These are phyloP conservation scores for Paramecium tetraurelia DNA, from an alignment of 73 alveolate species.

Conservation along the genomic window DNA sequence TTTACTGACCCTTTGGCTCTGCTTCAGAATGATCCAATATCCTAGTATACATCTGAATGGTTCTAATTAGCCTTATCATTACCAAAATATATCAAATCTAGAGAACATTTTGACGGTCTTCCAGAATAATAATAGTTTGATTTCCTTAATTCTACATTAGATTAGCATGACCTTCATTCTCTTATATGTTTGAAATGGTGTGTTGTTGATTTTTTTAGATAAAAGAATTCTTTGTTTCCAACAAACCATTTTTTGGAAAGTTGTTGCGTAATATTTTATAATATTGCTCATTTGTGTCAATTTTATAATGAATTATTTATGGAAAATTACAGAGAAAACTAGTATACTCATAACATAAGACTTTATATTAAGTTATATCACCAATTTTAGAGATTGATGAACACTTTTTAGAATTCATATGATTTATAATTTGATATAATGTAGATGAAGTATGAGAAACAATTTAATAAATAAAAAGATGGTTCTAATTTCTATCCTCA, in stretches of 20 bases:
- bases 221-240: background rate
- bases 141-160: background rate
- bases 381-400: background rate
- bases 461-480: background rate
- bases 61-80: background rate
- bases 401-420: background rate
- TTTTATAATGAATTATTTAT: background rate
- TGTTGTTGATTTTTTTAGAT: background rate
- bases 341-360: background rate
- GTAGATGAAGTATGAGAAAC: background rate
- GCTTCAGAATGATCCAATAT: background rate
- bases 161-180: background rate
- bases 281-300: background rate
- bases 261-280: background rate
- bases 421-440: background rate
- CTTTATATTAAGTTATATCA: background rate
- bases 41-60: background rate
- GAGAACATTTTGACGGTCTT: background rate
- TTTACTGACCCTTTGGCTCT: background rate
- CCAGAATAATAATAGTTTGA: background rate
- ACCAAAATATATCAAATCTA: background rate
- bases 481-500: background rate
- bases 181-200: slow-evolving; percentile 6
- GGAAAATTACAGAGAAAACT: background rate
- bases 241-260: background rate